A percentile compares a stretch with the other conserved stretches of the same genome.
These are phyloP conservation scores for Gnomoniopsis sp. DNA, from an alignment of 2,329 filamentous ascomycete species.

Conservation along the genomic window DNA sequence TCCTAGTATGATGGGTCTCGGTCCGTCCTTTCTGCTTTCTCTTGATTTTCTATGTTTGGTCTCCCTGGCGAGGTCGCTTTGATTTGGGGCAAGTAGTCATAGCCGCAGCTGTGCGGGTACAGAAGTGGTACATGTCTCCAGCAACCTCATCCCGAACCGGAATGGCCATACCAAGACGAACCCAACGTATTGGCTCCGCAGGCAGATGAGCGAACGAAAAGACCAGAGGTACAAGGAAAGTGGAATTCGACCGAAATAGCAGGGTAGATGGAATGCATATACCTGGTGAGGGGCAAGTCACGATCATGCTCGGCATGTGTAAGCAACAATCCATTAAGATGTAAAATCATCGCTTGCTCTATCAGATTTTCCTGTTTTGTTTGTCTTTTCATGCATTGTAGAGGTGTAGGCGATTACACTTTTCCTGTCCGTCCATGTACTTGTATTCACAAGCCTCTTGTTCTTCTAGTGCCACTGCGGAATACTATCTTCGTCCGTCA, in stretches of 20 bases:
- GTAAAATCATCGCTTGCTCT: conserved; percentile 16
- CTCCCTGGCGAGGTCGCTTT: no score
- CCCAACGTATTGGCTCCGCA: no score
- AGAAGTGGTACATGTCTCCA: no score
- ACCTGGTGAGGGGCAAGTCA: neutral
- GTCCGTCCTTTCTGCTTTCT: no score
- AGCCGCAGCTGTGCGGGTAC: no score
- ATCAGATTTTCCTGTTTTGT: conserved; percentile 18
- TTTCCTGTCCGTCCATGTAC: neutral
- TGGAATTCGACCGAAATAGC: neutral
- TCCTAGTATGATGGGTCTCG: no score
- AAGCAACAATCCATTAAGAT: conserved; percentile 9
- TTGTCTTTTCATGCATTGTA: conserved; percentile 12
- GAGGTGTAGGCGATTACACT: neutral
- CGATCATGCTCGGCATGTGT: neutral
- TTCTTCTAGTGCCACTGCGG: conserved; percentile 7
- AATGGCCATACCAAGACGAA: no score
- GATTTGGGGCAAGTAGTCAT: no score
- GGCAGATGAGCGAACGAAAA: no score
- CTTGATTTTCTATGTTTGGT: no score
- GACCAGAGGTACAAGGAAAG: no score
- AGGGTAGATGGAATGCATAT: neutral
- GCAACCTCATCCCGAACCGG: no score
- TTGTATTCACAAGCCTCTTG: conserved; percentile 14
- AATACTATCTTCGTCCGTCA: conserved; percentile 7